These are phyloP conservation scores for Xylariaceae sp. DNA, from an alignment of 2,329 filamentous ascomycete genomes.

Conservation along the genomic window DNA sequence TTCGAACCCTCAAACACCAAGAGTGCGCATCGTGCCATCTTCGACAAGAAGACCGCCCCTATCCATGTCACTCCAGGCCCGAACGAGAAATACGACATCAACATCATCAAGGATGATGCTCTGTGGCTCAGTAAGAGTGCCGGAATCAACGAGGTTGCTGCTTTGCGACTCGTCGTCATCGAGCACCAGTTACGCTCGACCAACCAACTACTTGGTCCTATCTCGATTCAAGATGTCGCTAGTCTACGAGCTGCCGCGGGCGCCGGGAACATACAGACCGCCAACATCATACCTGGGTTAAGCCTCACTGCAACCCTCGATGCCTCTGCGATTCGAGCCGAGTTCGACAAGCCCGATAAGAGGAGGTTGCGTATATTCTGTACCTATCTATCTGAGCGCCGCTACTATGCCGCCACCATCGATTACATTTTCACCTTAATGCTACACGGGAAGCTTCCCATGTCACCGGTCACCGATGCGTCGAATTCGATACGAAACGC, in stretches of 20 bases:
- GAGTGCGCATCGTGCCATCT: slow-evolving; percentile 60
- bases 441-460: slow-evolving; percentile 35
- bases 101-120: slow-evolving; percentile 76
- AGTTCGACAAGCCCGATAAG: slow-evolving; percentile 58
- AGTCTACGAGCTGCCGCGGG: slow-evolving; percentile 71
- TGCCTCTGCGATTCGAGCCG: slow-evolving; percentile 48
- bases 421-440: slow-evolving; percentile 50
- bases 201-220: slow-evolving; percentile 62
- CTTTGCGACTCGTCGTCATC: slow-evolving; percentile 71
- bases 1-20: slow-evolving; percentile 54
- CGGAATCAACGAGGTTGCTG: slow-evolving; percentile 72
- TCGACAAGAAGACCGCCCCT: slow-evolving; percentile 79
- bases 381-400: slow-evolving; percentile 66
- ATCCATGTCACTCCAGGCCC: slow-evolving; percentile 72
- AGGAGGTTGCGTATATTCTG: slow-evolving; percentile 63
- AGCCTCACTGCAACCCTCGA: slow-evolving; percentile 43
- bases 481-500: slow-evolving; percentile 29
- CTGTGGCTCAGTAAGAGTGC: slow-evolving; percentile 78
- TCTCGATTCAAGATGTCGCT: slow-evolving; percentile 71
- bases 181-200: slow-evolving; percentile 80
- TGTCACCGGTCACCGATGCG: slow-evolving; percentile 23
- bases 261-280: slow-evolving; percentile 52
- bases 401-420: slow-evolving; percentile 59
- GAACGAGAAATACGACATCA: slow-evolving; percentile 64
- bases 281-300: slow-evolving; percentile 51